A percentile compares a stretch with the other conserved stretches of the same genome.
Conservation (phyloP, 768 basidiomycete species). For the Lanmaoa rubissima region DNA sequence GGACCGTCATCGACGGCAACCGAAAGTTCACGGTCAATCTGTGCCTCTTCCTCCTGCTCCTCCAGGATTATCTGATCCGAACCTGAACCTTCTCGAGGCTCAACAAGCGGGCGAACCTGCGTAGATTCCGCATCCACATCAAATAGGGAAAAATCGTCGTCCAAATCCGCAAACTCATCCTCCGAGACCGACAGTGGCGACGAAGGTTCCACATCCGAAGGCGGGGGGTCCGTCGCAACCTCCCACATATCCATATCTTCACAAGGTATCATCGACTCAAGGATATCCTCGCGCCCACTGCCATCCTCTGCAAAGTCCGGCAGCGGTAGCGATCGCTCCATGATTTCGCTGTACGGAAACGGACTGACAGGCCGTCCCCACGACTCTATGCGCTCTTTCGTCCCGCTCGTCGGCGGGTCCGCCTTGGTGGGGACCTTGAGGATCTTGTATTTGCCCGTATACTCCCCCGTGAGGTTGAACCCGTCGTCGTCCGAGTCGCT, state of each 20-base stretch:
- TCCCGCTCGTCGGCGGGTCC: conserved; percentile 52
- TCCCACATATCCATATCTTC: conserved; percentile 19
- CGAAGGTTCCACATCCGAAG: conserved; percentile 15
- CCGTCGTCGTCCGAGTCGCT: conserved; percentile 33
- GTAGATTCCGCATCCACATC: conserved; percentile 18
- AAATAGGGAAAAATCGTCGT: conserved; percentile 17
- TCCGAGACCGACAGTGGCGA: conserved; percentile 5
- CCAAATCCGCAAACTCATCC: conserved; percentile 21
- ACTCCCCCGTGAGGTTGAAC: conserved; percentile 51
- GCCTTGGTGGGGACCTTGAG: conserved; percentile 58
- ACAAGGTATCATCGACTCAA: background rate
- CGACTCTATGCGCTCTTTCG: conserved; percentile 42
- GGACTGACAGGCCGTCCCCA: conserved; percentile 77
- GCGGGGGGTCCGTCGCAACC: conserved; percentile 20
- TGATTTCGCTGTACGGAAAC: conserved; percentile 44
- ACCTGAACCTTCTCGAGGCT: background rate
- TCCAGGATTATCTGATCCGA: conserved; percentile 20
- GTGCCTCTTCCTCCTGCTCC: conserved; percentile 31
- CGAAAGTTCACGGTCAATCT: conserved; percentile 39
- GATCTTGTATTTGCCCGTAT: conserved; percentile 62
- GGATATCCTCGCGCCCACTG: background rate
- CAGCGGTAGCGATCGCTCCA: conserved; percentile 29
- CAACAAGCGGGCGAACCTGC: conserved; percentile 2
- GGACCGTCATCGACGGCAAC: conserved; percentile 24
- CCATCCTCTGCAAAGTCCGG: conserved; percentile 11